phyloP scores from a whole-genome alignment of 208 protist species.

The Porcisia deanei region DNA sequence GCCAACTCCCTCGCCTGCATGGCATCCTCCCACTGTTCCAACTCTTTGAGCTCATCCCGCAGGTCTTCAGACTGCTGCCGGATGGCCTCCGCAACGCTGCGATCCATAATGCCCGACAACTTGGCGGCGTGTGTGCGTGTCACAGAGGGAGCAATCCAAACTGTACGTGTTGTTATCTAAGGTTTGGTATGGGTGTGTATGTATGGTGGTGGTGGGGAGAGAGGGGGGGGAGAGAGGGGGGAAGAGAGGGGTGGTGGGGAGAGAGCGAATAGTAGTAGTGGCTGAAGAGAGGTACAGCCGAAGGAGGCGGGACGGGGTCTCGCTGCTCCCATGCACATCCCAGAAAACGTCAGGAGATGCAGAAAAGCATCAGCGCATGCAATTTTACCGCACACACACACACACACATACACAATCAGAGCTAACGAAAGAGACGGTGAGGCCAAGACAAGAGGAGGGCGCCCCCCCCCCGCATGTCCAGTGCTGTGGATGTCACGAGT shows the following conservation, averaged over 20 bases:
- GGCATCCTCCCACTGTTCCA: constrained; percentile 80
- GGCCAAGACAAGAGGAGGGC: background rate
- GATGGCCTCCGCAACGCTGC: constrained; percentile 57
- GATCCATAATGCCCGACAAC: constrained; percentile 29
- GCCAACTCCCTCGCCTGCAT: constrained; percentile 46
- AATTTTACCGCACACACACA: background rate
- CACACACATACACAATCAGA: background rate
- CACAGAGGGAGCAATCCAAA: background rate
- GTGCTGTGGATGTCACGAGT: background rate
- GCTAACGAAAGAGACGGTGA: no score
- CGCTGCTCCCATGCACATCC: background rate
- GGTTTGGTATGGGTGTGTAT: background rate
- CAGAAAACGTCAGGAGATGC: background rate
- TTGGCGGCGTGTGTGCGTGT: background rate
- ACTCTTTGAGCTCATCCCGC: constrained; percentile 83
- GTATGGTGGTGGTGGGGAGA: background rate
- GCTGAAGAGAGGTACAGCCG: background rate
- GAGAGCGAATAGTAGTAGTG: background rate
- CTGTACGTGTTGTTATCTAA: background rate
- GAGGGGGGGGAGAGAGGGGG: background rate
- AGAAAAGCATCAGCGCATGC: background rate
- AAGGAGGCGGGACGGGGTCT: background rate
- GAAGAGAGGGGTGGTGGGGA: no score
- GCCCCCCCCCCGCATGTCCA: background rate
- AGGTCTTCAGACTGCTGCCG: constrained; percentile 86